Evolutionary conservation across 2,329 filamentous ascomycete genomes (phyloP), one percentile per base, ranked within the genome.

Genomic region (Alternaria arborescens): DNA sequence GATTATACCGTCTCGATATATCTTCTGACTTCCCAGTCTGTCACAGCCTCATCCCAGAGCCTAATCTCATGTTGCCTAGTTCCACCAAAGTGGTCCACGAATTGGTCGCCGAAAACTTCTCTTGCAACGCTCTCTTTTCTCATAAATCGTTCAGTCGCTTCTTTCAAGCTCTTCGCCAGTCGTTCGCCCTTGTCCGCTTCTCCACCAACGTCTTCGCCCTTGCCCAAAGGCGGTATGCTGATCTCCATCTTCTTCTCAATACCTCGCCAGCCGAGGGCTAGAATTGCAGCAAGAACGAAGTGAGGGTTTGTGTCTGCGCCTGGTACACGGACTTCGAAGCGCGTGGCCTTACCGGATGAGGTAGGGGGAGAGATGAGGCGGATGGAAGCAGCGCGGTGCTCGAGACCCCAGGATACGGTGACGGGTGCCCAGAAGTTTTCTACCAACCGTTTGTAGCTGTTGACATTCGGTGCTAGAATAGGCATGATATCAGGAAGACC

Each of bases 361-460:
- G 92, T 95, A 0, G 95, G 94, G 12, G 94, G 94, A 0, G 92
- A 88, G 68, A 99, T 97, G 34, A 99, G 81, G 18, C 95, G 88
- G 67, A 99, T 91, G 0, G 92, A 96, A 0, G 95, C 94, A 5
- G 93, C 94, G 62, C 95, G 92, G 78, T 99, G 94, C 80, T 98
- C 95, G 5, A 97, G 82, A 1, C 95, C 95, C 95, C 95, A 99
- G 0, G 93, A 97, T 0, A 98, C 95, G 0, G 94, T 97, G 6
- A 99, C 95, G 0, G 95, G 95, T 0, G 95, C 95, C 95, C 95
- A 99, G 81, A 97, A 98, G 81, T 98, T 98, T 83, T 99, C 95
- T 3, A 99, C 95, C 0, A 99, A 86, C 4, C 95, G 90, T 82
- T 99, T 99, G 85, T 99, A 99, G 63, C 92, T 97, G 85, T 99